Evolutionary conservation across 192 early-diverging fungal species (phyloP).

Genomic region (Rhizophagus clarus): DNA sequence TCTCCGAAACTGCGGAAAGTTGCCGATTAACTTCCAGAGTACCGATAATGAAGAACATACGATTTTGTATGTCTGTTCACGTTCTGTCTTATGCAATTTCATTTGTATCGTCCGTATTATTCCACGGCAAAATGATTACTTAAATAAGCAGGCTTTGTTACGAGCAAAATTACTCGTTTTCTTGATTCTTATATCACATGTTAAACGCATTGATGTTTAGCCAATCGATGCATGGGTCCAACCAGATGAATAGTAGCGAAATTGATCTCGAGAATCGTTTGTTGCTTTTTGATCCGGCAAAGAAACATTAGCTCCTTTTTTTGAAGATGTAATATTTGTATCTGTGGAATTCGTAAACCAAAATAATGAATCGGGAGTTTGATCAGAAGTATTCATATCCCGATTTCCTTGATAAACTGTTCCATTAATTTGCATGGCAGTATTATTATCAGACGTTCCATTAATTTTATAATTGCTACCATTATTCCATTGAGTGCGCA

Average conservation of each 20-base stretch:
- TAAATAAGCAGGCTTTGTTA: not conserved
- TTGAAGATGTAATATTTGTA: not conserved
- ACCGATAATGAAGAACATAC: not conserved
- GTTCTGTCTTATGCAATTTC: conserved; percentile 5
- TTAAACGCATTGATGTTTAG: not conserved
- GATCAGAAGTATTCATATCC: not conserved
- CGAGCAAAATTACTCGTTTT: not conserved
- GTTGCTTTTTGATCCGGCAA: not conserved
- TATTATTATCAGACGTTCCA: not conserved
- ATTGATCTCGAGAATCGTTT: not conserved
- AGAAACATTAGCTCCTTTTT: not conserved
- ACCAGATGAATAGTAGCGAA: not conserved
- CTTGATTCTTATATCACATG: not conserved
- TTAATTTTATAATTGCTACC: not conserved
- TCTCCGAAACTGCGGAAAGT: not conserved
- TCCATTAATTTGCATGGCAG: not conserved
- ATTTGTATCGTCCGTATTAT: conserved; percentile 2
- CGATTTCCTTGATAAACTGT: not conserved
- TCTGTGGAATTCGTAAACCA: not conserved
- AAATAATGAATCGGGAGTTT: not conserved
- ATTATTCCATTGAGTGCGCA: not conserved
- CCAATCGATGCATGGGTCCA: conserved; percentile 20
- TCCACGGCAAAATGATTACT: not conserved
- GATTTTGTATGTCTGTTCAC: not conserved
- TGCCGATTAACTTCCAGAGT: not conserved